Percentiles rank a stretch among this genome's conserved stretches.
phyloP scores from a whole-genome alignment of 2,329 filamentous ascomycete species.

The Stachybotrys elegans region DNA sequence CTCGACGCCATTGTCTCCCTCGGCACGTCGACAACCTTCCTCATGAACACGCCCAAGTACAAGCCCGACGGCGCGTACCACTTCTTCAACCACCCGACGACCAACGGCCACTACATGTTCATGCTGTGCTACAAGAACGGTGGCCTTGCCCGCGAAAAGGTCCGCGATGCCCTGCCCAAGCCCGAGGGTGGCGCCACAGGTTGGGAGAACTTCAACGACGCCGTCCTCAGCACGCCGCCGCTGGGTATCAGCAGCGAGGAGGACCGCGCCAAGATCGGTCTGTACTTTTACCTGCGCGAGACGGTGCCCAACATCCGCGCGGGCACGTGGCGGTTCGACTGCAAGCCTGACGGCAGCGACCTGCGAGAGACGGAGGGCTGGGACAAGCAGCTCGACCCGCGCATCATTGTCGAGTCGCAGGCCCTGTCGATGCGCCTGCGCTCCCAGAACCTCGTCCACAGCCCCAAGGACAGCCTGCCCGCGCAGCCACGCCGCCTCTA shows the following conservation, averaged over 20 bases:
- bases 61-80: conserved; percentile 87
- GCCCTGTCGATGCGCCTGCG: conserved; percentile 86
- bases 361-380: conserved; percentile 35
- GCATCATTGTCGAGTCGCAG: conserved; percentile 90
- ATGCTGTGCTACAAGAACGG: conserved; percentile 99
- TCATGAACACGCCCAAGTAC: conserved; percentile 94
- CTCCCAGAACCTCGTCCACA: conserved; percentile 67
- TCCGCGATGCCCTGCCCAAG: conserved; percentile 73
- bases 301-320: conserved; percentile 87
- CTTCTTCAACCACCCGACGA: conserved; percentile 97
- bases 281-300: conserved; percentile 95
- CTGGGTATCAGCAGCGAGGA: conserved; percentile 54
- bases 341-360: conserved; percentile 48
- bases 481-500: conserved; percentile 86
- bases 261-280: conserved; percentile 72
- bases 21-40: conserved; percentile 92
- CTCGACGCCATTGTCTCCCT: conserved; percentile 92
- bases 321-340: conserved; percentile 81
- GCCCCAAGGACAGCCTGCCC: conserved; percentile 53
- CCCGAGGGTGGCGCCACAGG: conserved; percentile 39
- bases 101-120: conserved; percentile 92
- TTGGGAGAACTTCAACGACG: conserved; percentile 79
- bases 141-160: conserved; percentile 82
- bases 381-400: conserved; percentile 65
- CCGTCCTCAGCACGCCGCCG: conserved; percentile 62